Evolutionary conservation across 805 yeast species (phyloP), one percentile per base, ranked within the genome.

Genomic region (Ogataea pini): DNA sequence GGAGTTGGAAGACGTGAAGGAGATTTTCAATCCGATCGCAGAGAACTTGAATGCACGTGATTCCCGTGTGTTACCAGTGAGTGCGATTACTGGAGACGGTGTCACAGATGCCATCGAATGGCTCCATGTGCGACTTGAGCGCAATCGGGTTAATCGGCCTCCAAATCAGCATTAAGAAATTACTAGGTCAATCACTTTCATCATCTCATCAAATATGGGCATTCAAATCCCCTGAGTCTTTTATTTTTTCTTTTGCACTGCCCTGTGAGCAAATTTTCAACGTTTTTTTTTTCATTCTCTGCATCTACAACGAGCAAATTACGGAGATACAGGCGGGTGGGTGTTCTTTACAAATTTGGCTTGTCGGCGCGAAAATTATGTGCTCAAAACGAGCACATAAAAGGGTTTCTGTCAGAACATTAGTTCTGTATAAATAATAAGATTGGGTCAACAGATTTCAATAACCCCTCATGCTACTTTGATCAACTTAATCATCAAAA

Each of bases 11-110:
- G 86, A 86, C 67, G 77, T 94, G 62, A 84, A 92, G 73, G 79
- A 94, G 77, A 71, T 92, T 56, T 78, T 92, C 75, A 82, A 94
- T 72, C 75, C 85, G 63, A 79, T 87, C 60, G 87, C 97, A 44
- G 84, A 87, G 73, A 82, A 84, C 60, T 70, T 92, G 60, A 86
- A 87, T 60, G 99, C 98, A 0, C 79, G 97, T 34, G 99, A 92
- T 64, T 82, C 90, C 54, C 77, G 96, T 50, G 92, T 92, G 25
- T 72, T 94, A 49, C 97, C 98, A 0, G 85, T 92, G 3, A 85
- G 94, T 61, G 97, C 96, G 12, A 71, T 85, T 36, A 87, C 77
- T 25, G 86, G 89, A 19, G 88, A 87, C 17, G 98, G 98, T 1
- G 82, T 92, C 2, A 75, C 75, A 44, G 96, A 89, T 49, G 87